A percentile compares a stretch with the other conserved stretches of the same genome.
phyloP scores from a whole-genome alignment of 257 asterid species.

The Pogostemon cablin region DNA sequence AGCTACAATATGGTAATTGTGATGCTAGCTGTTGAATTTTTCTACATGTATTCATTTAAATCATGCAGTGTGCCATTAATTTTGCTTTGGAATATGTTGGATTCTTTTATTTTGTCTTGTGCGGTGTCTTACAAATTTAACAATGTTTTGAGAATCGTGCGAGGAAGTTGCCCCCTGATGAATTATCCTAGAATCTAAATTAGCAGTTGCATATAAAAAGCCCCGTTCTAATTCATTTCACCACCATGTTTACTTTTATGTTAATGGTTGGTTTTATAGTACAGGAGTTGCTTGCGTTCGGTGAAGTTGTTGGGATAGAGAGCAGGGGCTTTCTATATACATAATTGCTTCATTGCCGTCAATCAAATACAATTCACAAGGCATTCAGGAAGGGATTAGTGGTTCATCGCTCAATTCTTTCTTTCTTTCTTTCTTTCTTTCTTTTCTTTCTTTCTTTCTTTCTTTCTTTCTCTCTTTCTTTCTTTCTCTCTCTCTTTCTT shows the following conservation, averaged over 20 bases:
- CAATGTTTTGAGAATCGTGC: slow-evolving; percentile 70
- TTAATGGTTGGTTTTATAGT: slow-evolving; percentile 31
- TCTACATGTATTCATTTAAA: not conserved
- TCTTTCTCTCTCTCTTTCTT: no score
- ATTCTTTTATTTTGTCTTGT: not conserved
- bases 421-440: no score
- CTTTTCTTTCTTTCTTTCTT: no score
- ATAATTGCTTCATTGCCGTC: slow-evolving; percentile 85
- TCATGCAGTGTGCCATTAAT: not conserved
- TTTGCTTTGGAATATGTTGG: not conserved
- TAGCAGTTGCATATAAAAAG: not conserved
- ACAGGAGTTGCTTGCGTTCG: slow-evolving; percentile 94
- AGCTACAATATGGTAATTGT: not conserved
- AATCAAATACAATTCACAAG: slow-evolving; percentile 60
- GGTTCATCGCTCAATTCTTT: slow-evolving; percentile 51
- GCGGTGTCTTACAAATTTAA: slow-evolving; percentile 16
- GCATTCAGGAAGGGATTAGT: slow-evolving; percentile 51
- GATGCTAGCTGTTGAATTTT: not conserved
- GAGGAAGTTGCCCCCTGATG: slow-evolving; percentile 91
- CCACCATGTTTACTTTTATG: not conserved
- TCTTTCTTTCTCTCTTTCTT: no score
- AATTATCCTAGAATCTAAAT: slow-evolving; percentile 84
- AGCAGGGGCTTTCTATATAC: slow-evolving; percentile 94
- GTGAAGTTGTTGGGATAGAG: slow-evolving; percentile 94
- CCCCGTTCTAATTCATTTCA: slow-evolving; percentile 14